Conservation (phyloP, 495 filamentous ascomycete species). For the Penicillium pulvis region DNA sequence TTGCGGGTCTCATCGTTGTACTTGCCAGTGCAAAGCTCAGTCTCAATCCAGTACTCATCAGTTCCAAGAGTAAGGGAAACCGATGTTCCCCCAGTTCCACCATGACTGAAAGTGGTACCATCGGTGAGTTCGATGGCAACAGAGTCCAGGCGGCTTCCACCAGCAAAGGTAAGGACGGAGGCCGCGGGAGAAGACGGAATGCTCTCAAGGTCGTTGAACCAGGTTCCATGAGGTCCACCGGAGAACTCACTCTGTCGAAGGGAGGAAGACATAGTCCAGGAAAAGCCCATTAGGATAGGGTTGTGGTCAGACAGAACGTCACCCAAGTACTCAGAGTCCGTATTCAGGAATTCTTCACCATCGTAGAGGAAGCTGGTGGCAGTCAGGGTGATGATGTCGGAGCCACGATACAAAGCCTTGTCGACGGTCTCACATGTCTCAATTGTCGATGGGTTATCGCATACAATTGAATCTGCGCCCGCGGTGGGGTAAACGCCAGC, state of each 20-base stretch:
- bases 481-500: conserved; percentile 46
- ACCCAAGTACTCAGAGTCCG: conserved; percentile 33
- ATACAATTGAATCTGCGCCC: conserved; percentile 39
- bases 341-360: conserved; percentile 52
- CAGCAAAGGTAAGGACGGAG: conserved; percentile 47
- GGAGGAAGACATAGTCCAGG: conserved; percentile 43
- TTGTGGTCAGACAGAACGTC: conserved; percentile 62
- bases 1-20: conserved; percentile 50
- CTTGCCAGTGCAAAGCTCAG: conserved; percentile 54
- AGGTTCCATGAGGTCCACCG: conserved; percentile 55
- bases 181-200: conserved; percentile 35
- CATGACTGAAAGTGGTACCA: conserved; percentile 52
- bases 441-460: conserved; percentile 50
- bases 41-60: conserved; percentile 52
- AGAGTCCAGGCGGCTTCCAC: conserved; percentile 51
- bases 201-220: conserved; percentile 56
- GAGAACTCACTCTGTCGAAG: conserved; percentile 51
- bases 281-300: conserved; percentile 56
- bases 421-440: conserved; percentile 62
- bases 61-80: conserved; percentile 44
- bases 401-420: conserved; percentile 61
- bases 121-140: conserved; percentile 49
- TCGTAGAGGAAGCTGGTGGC: conserved; percentile 53
- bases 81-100: conserved; percentile 54
- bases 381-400: conserved; percentile 43